Evolutionary conservation across 768 basidiomycete species (phyloP).

Genomic region (Psilocybe sp.): DNA sequence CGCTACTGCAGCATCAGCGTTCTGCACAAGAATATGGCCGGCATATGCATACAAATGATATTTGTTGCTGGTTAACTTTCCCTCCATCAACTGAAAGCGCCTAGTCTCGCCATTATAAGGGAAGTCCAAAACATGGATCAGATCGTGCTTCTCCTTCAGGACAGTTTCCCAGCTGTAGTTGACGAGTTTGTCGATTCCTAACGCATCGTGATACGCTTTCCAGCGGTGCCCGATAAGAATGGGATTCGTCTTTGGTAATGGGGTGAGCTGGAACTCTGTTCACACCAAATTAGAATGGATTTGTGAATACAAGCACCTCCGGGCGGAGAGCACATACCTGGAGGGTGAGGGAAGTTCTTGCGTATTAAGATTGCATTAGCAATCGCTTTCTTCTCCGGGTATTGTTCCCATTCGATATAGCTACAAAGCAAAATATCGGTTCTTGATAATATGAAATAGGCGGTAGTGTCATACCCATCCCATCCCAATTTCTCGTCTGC

Average conservation of each 20-base stretch:
- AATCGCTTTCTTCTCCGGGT: constrained; percentile 11
- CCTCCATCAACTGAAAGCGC: constrained; percentile 5
- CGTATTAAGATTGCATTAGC: constrained; percentile 8
- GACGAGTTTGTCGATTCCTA: constrained; percentile 10
- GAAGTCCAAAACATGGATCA: constrained; percentile 12
- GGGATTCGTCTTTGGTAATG: constrained; percentile 11
- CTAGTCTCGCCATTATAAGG: constrained; percentile 14
- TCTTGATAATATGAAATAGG: not conserved
- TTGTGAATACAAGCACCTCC: not conserved
- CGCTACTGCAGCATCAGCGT: not conserved
- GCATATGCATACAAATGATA: constrained; percentile 4
- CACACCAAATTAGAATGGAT: not conserved
- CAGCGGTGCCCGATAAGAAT: constrained; percentile 10
- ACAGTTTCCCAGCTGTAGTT: constrained; percentile 12
- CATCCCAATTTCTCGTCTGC: constrained; percentile 5
- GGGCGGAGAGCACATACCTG: not conserved
- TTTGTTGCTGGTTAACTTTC: constrained; percentile 6
- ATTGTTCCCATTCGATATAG: constrained; percentile 12
- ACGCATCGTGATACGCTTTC: constrained; percentile 13
- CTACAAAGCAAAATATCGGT: not conserved
- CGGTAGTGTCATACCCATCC: not conserved
- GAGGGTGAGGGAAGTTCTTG: constrained; percentile 10
- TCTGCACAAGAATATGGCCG: not conserved
- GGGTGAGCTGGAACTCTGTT: constrained; percentile 10
- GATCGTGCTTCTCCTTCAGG: constrained; percentile 13